Percentiles rank a stretch among this genome's conserved stretches.
These are phyloP conservation scores for Myrmaecium sp. DNA, from an alignment of 2,329 filamentous ascomycete species.

Conservation along the genomic window DNA sequence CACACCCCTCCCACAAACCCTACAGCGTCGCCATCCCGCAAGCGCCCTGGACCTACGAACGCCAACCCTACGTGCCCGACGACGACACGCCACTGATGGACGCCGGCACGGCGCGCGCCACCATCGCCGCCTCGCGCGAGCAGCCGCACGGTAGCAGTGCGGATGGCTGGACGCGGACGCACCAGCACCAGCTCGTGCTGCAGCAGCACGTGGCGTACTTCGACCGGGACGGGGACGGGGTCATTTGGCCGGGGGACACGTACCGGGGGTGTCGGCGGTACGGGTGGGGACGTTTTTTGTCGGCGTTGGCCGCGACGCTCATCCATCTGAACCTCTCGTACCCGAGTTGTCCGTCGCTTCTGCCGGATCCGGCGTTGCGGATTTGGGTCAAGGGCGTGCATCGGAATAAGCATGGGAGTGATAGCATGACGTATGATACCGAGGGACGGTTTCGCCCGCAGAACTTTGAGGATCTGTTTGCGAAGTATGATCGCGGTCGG, in stretches of 20 bases:
- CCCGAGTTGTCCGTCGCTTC: slow-evolving; percentile 23
- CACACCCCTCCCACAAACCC: slow-evolving; percentile 2
- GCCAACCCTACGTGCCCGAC: slow-evolving; percentile 3
- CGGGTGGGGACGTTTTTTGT: slow-evolving; percentile 29
- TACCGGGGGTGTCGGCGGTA: slow-evolving; percentile 29
- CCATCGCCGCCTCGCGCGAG: slow-evolving; percentile 15
- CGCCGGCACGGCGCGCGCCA: slow-evolving; percentile 3
- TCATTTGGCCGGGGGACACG: slow-evolving; percentile 38
- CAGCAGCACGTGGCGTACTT: slow-evolving; percentile 38
- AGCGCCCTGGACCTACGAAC: slow-evolving; percentile 2
- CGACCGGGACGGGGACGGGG: slow-evolving; percentile 32
- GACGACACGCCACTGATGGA: slow-evolving; percentile 1
- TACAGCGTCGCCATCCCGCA: slow-evolving; percentile 2
- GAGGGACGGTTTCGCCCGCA: slow-evolving; percentile 30
- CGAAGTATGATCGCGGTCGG: slow-evolving; percentile 24
- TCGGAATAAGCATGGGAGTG: slow-evolving; percentile 27
- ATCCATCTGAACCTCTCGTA: slow-evolving; percentile 35
- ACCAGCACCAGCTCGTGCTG: slow-evolving; percentile 27
- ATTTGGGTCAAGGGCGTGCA: slow-evolving; percentile 25
- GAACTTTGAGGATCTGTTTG: slow-evolving; percentile 31
- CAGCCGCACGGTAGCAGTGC: slow-evolving; percentile 25
- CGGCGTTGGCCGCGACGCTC: slow-evolving; percentile 26
- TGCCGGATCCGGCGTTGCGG: slow-evolving; percentile 29
- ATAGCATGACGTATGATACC: slow-evolving; percentile 25
- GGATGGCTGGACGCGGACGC: slow-evolving; percentile 19